Evolutionary conservation across 2,329 filamentous ascomycete species (phyloP).

Genomic region (Iodosphaeria phyllophila): DNA sequence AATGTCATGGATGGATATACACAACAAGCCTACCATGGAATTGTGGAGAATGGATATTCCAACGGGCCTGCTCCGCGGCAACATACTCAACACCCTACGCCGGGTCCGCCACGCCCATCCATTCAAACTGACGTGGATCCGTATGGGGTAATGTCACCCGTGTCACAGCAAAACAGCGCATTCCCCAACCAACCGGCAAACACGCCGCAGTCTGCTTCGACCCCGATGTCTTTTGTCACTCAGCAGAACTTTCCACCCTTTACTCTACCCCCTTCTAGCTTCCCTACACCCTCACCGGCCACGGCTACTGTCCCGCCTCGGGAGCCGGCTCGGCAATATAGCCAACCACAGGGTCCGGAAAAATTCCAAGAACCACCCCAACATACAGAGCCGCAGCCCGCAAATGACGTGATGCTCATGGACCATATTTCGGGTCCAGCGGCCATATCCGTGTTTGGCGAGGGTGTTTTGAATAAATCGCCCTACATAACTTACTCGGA

Average conservation of each 20-base stretch:
- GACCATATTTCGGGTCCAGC: constrained; percentile 45
- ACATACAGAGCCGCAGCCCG: constrained; percentile 19
- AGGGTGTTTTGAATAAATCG: constrained; percentile 62
- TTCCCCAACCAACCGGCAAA: constrained; percentile 26
- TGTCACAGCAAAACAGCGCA: constrained; percentile 24
- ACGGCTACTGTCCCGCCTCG: too few relatives aligned
- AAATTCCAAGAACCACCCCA: constrained; percentile 28
- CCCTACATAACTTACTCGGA: constrained; percentile 71
- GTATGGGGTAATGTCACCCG: constrained; percentile 34
- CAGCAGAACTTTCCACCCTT: constrained; percentile 46
- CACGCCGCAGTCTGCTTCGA: constrained; percentile 25
- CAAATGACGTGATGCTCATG: constrained; percentile 37
- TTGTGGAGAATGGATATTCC: constrained; percentile 17
- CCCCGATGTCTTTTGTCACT: constrained; percentile 28
- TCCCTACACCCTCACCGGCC: constrained; percentile 21
- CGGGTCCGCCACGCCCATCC: constrained; percentile 23
- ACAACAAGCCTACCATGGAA: too few relatives aligned
- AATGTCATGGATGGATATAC: constrained; percentile 24
- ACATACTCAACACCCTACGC: constrained; percentile 21
- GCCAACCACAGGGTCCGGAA: constrained; percentile 17
- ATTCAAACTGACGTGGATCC: constrained; percentile 26
- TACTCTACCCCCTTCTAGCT: constrained; percentile 41
- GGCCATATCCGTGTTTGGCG: constrained; percentile 75
- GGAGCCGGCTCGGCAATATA: constrained; percentile 17
- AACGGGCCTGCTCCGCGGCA: constrained; percentile 12